Base-by-base conservation (phyloP, 2,329 filamentous ascomycete genomes). In the Monilinia laxa region DNA sequence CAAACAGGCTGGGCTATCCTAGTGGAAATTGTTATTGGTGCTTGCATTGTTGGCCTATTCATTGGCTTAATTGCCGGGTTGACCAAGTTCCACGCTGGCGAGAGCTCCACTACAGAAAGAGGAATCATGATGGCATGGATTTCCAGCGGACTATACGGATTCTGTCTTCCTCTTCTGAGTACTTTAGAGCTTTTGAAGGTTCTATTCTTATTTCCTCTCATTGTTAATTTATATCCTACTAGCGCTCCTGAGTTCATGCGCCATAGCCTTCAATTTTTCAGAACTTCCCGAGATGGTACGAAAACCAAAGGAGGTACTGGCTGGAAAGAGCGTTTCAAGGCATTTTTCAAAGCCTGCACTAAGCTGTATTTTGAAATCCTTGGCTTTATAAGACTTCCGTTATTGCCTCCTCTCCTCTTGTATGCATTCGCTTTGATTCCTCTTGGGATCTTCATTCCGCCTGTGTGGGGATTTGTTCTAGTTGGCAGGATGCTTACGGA, bases 91-190 rank as follows among this genome's bases (percentile, higher is more conserved):
- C 56, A 31, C 3, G 18, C 40, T 47, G 56, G 56, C 6, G 23
- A 47, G 10, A 58, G 56, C 35, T 58, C 40, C 18, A 42, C 25
- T 20, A 58, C 18, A 20, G 40, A 58, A 58, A 58, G 56, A n/a
- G 40, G 56, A 28, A 47, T 58, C 18, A 58, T 58, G 56, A 58
- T 58, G 40, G 20, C 56, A 4, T 58, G 40, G 56, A 40, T 45
- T 45, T 40, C 56, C 12, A 58, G 56, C 14, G 56, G 56, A 1
- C 40, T 58, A 12, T 58, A 58, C 25, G 40, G 25, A 14, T 58
- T 58, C 23, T 58, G 56, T 28, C 56, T 47, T 12, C 56, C 56
- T 20, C 25, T 58, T 1, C 20, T 58, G 11, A 58, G 40, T 47
- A 58, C 56, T 3, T 11, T 58, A 18, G 56, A 58, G 25, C 56